Evolutionary conservation across 225 moss, liverwort and hornwort genomes (phyloP).

Genomic region (Polytrichum commune): DNA sequence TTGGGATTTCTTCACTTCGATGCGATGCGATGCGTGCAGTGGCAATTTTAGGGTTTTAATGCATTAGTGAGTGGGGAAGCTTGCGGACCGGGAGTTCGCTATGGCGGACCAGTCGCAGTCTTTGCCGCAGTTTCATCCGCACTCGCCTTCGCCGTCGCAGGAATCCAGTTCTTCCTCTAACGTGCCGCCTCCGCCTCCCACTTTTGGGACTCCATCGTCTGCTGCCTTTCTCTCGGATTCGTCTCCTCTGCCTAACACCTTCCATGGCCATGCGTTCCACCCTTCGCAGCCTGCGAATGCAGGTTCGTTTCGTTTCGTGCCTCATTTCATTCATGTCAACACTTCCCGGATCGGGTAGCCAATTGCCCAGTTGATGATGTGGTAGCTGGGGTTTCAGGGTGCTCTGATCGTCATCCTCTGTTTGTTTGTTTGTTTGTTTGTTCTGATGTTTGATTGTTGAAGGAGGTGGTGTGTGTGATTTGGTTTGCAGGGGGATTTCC

Average conservation of each 20-base stretch:
- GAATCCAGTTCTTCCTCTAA: slow-evolving; percentile 23
- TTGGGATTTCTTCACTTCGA: too few species aligned
- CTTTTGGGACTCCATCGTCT: slow-evolving; percentile 20
- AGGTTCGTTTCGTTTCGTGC: slow-evolving; percentile 14
- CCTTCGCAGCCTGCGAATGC: slow-evolving; percentile 21
- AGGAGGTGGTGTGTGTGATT: slow-evolving; percentile 1
- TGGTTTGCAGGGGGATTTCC: slow-evolving; percentile 33
- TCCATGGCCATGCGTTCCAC: slow-evolving; percentile 24
- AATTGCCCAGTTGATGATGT: slow-evolving; percentile 2
- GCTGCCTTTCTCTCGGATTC: slow-evolving; percentile 15
- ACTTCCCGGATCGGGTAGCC: slow-evolving; percentile 6
- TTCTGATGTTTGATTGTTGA: background rate
- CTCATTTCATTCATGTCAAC: background rate
- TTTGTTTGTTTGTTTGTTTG: background rate
- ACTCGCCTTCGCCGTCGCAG: slow-evolving; percentile 26
- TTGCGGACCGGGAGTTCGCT: background rate
- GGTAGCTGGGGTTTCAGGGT: slow-evolving; percentile 3
- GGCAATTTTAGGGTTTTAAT: too few species aligned
- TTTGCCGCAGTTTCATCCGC: slow-evolving; percentile 11
- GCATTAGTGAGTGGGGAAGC: too few species aligned
- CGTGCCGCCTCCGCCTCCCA: slow-evolving; percentile 19
- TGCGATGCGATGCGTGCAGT: too few species aligned
- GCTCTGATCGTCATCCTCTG: background rate
- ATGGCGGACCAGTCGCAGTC: slow-evolving; percentile 17
- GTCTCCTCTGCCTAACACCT: slow-evolving; percentile 20